Evolutionary conservation across 306 rosid species (phyloP).

Genomic region (Prunus padus): DNA sequence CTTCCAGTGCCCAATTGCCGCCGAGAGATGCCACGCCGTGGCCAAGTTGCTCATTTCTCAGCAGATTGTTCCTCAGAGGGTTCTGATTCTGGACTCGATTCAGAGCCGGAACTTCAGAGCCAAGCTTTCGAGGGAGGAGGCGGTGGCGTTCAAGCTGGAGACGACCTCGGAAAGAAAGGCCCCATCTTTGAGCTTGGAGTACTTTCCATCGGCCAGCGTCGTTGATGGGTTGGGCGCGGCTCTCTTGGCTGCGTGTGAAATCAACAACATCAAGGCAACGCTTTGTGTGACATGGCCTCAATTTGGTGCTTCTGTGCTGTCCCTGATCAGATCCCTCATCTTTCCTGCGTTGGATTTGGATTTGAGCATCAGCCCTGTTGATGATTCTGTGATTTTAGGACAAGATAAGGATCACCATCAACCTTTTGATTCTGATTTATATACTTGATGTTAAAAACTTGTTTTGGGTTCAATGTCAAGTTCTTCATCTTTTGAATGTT

Average conservation of each 20-base stretch:
- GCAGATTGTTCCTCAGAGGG: conserved; percentile 45
- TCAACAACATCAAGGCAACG: conserved; percentile 51
- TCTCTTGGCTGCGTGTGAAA: conserved; percentile 59
- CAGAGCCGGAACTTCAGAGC: conserved; percentile 53
- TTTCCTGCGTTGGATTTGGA: conserved; percentile 49
- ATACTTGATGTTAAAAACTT: conserved; percentile 39
- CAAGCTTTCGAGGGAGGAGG: conserved; percentile 49
- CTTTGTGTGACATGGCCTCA: conserved; percentile 80
- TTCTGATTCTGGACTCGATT: conserved; percentile 59
- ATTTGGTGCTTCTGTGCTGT: conserved; percentile 45
- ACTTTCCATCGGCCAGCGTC: conserved; percentile 81
- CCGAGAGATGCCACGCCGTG: conserved; percentile 49
- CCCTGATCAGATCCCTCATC: conserved; percentile 45
- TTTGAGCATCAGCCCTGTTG: conserved; percentile 9
- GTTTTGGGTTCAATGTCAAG: background rate
- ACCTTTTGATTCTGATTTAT: conserved; percentile 55
- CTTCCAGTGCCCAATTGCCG: conserved; percentile 36
- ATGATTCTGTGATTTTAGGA: conserved; percentile 27
- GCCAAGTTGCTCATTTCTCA: conserved; percentile 46
- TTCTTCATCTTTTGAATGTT: background rate
- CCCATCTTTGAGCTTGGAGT: conserved; percentile 42
- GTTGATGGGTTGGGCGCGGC: conserved; percentile 81
- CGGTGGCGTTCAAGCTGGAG: conserved; percentile 70
- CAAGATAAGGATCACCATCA: conserved; percentile 46
- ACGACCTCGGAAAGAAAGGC: conserved; percentile 47